Conservation (phyloP, 305 asterid species). For the Nicotiana rustica region DNA sequence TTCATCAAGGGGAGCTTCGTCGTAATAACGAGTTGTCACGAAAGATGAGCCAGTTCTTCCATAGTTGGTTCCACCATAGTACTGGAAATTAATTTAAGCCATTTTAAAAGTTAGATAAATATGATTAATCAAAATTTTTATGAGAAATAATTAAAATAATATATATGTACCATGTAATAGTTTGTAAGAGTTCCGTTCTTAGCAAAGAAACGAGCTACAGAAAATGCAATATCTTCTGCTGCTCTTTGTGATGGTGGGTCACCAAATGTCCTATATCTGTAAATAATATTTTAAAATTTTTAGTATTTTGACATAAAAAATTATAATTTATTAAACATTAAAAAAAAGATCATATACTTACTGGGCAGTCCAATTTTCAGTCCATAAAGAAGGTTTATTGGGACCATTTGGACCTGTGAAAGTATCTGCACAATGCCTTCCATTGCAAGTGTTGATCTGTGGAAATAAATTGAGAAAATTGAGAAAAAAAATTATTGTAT, state of each 20-base stretch:
- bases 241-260: slow-evolving; percentile 84
- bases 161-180: slow-evolving; percentile 75
- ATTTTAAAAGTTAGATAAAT: background rate
- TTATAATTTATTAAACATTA: background rate
- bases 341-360: slow-evolving; percentile 36
- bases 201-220: slow-evolving; percentile 81
- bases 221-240: slow-evolving; percentile 82
- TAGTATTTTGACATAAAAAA: slow-evolving; percentile 35
- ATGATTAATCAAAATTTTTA: background rate
- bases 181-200: slow-evolving; percentile 81
- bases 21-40: slow-evolving; percentile 62
- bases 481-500: background rate
- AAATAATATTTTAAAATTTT: background rate
- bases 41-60: slow-evolving; percentile 62
- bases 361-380: slow-evolving; percentile 94
- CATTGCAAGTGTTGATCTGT: slow-evolving; percentile 86
- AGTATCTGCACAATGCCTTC: slow-evolving; percentile 78
- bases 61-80: slow-evolving; percentile 68
- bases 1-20: slow-evolving; percentile 70
- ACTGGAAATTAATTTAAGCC: slow-evolving; percentile 36
- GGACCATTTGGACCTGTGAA: slow-evolving; percentile 66
- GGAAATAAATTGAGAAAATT: background rate
- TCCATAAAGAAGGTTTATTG: slow-evolving; percentile 78
- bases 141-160: background rate
- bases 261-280: slow-evolving; percentile 65